phyloP scores from a whole-genome alignment of 106 monocot species.

The Narthecium ossifragum region DNA sequence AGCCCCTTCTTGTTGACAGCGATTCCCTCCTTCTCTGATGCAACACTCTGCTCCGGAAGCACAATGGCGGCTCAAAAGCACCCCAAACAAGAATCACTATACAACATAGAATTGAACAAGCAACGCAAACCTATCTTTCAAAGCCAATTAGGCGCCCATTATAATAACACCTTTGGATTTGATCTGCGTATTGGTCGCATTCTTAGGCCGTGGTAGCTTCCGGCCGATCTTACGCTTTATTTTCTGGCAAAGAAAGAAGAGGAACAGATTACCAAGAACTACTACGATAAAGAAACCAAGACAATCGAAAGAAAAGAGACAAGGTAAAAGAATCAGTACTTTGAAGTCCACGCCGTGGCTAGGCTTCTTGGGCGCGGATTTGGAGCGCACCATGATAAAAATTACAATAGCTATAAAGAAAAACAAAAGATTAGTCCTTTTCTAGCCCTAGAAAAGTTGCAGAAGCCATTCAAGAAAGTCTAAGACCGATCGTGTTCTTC shows the following conservation, averaged over 20 bases:
- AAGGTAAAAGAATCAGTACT: conserved; percentile 25
- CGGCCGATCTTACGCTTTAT: conserved; percentile 72
- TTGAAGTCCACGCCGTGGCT: conserved; percentile 58
- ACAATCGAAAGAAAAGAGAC: too few species aligned
- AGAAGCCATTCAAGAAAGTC: too few species aligned
- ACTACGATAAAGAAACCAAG: background rate
- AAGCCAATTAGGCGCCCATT: background rate
- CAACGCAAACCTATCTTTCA: background rate
- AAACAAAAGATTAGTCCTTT: too few species aligned
- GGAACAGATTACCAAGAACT: background rate
- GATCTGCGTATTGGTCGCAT: conserved; percentile 62
- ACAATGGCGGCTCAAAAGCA: conserved; percentile 50
- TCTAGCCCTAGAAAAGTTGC: too few species aligned
- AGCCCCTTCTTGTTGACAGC: conserved; percentile 78
- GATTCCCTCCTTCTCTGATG: conserved; percentile 53
- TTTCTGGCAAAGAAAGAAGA: conserved; percentile 50
- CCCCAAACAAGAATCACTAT: too few species aligned
- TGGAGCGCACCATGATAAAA: conserved; percentile 41
- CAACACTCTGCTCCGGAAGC: conserved; percentile 88
- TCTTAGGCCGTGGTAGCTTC: conserved; percentile 81
- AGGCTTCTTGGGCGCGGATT: conserved; percentile 41
- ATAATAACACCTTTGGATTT: conserved; percentile 68
- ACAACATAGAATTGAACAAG: background rate
- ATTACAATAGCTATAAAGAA: too few species aligned
- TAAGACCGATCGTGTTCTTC: too few species aligned